Percentiles rank a stretch among this genome's conserved stretches.
These are phyloP conservation scores for Escallonia rubra DNA, from an alignment of 129 eudicot species.

Conservation along the genomic window DNA sequence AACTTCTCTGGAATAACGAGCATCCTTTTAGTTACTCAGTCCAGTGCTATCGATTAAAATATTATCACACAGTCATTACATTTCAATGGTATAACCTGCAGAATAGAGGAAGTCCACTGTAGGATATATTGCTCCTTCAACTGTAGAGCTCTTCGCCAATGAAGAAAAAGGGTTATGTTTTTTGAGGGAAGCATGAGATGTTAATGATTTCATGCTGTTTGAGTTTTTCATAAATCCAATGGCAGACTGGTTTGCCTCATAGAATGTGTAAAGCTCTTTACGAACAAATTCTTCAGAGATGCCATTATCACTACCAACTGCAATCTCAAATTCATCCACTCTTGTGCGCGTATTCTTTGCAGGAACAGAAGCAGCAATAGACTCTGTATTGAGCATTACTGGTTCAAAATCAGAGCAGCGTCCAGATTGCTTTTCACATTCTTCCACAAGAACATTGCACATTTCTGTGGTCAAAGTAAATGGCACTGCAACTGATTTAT, in stretches of 20 bases:
- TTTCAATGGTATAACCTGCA: slow-evolving; percentile 36
- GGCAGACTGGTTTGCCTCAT: slow-evolving; percentile 36
- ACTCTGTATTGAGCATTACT: slow-evolving; percentile 19
- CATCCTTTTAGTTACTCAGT: slow-evolving; percentile 6
- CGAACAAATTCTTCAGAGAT: slow-evolving; percentile 25
- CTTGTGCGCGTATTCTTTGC: slow-evolving; percentile 19
- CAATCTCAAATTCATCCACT: slow-evolving; percentile 22
- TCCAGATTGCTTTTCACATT: slow-evolving; percentile 24
- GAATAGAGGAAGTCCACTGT: slow-evolving; percentile 36
- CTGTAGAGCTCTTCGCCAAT: slow-evolving; percentile 15
- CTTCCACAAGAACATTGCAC: slow-evolving; percentile 14
- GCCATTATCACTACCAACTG: slow-evolving; percentile 19
- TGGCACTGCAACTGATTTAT: slow-evolving; percentile 26
- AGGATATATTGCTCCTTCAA: slow-evolving; percentile 32
- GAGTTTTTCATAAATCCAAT: slow-evolving; percentile 28
- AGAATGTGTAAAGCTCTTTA: slow-evolving; percentile 52
- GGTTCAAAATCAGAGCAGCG: slow-evolving; percentile 16
- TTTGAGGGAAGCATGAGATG: slow-evolving; percentile 32
- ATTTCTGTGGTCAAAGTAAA: slow-evolving; percentile 27
- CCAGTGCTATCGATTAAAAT: neutral
- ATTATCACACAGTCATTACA: neutral
- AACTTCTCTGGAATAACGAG: slow-evolving; percentile 36
- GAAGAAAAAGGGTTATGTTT: slow-evolving; percentile 29
- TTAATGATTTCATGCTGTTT: slow-evolving; percentile 29
- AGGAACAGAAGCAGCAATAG: slow-evolving; percentile 30